phyloP scores from a whole-genome alignment of 352 stramenopile species.

The Globisporangium cystogenes region DNA sequence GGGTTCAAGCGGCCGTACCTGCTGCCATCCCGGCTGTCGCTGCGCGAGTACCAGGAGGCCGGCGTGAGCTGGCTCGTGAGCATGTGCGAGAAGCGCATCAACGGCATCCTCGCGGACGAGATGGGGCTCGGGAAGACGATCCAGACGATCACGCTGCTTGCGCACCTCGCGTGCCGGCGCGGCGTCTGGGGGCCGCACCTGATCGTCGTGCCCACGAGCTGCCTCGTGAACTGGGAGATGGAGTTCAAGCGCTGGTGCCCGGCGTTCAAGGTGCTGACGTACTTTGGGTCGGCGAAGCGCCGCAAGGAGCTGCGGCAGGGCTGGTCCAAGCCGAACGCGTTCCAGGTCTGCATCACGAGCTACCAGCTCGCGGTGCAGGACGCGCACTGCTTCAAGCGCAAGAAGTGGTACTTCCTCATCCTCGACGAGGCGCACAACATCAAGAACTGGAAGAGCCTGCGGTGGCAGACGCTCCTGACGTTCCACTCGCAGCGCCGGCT shows the following conservation, averaged over 20 bases:
- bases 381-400: conserved; percentile 95
- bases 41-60: conserved; percentile 77
- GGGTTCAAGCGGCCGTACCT: conserved; percentile 65
- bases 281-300: conserved; percentile 96
- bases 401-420: conserved; percentile 99
- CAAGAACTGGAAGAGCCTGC: conserved; percentile 98
- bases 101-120: conserved; percentile 98
- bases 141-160: conserved; percentile 98
- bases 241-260: conserved; percentile 98
- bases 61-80: conserved; percentile 98
- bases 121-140: conserved; percentile 97
- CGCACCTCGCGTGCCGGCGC: conserved; percentile 88
- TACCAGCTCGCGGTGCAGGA: conserved; percentile 99
- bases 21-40: conserved; percentile 51
- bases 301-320: conserved; percentile 88
- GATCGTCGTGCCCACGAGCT: conserved; percentile 97
- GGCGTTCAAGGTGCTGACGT: conserved; percentile 97
- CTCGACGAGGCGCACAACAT: conserved; percentile 99
- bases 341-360: conserved; percentile 98
- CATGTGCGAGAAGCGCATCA: conserved; percentile 96
- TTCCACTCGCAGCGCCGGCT: conserved; percentile 94
- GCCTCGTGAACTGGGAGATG: conserved; percentile 99
- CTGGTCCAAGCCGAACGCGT: conserved; percentile 96
- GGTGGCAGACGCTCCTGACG: conserved; percentile 97
- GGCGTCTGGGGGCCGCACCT: conserved; percentile 98